Evolutionary conservation across 805 yeast genomes (phyloP), one percentile per base, ranked within the genome.

Genomic region (Yamadazyma insecticola): DNA sequence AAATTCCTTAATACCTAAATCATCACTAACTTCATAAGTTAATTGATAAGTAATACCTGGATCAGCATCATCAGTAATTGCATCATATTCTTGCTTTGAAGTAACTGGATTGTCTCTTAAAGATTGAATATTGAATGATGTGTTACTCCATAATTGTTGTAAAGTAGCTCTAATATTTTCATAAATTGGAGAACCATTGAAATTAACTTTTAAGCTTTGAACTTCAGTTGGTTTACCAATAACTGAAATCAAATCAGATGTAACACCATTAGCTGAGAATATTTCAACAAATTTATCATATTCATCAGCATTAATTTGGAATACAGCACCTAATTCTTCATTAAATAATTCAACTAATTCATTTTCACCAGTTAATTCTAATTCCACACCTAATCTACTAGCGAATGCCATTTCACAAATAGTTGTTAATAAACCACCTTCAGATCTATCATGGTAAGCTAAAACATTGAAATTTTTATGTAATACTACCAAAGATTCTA

Each of bases 401-500:
- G 97, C 96, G 63, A 92, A 92, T 1, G 96, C 95, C 97, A 92
- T 92, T 66, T 92, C 98, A 26, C 82, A 63, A 27, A 85, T 66
- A 7, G 97, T 80, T 26, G 83, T 79, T 36, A 89, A 64, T 51
- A 90, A 68, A 53, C 98, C 98, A 72, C 98, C 98, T 58, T 92
- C 98, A 14, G 96, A 85, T 50, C 90, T 72, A 59, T 92, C 98
- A 54, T 92, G 98, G 64, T 92, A 92, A 4, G 97, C 84, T 52
- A 80, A 70, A 10, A 92, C 89, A 30, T 74, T 70, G 25, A 72
- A 63, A 21, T 55, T 43, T 47, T 74, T 69, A 55, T 92, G 99
- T 50, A 92, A 69, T n/a, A 65, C 71, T 37, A 81, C 67, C 38
- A 86, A 62, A 10, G 94, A 68, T 28, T 71, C 64, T 51, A 92